Evolutionary conservation across 2,329 filamentous ascomycete species (phyloP).

Genomic region (Waltergamsia citrina): DNA sequence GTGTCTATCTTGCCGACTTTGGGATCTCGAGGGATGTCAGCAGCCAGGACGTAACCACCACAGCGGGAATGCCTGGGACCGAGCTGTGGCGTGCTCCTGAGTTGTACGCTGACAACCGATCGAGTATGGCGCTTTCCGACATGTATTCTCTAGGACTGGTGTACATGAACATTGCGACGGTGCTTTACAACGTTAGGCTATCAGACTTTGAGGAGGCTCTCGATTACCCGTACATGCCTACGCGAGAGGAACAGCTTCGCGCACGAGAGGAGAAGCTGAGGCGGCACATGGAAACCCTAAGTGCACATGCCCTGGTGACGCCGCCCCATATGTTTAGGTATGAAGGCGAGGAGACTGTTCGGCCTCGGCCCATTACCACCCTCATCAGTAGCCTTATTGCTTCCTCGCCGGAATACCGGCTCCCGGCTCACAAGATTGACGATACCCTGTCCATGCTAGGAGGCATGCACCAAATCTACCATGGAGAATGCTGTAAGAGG

Average conservation of each 20-base stretch:
- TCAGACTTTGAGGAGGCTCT: conserved; percentile 28
- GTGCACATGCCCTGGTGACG: no score
- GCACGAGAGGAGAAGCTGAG: no score
- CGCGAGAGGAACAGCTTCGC: conserved; percentile 24
- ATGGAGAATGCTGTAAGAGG: conserved; percentile 33
- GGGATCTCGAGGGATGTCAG: conserved; percentile 37
- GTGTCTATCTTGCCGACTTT: conserved; percentile 39
- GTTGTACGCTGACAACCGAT: conserved; percentile 22
- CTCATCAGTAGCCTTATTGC: no score
- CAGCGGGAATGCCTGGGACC: conserved; percentile 28
- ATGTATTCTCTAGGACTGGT: conserved; percentile 38
- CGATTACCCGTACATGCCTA: conserved; percentile 14
- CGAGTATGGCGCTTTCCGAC: conserved; percentile 36
- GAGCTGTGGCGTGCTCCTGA: conserved; percentile 36
- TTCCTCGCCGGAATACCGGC: no score
- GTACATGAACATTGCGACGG: conserved; percentile 31
- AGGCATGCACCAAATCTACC: conserved; percentile 37
- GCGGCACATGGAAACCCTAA: no score
- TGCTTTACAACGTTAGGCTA: conserved; percentile 29
- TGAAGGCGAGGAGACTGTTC: no score
- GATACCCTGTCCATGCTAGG: conserved; percentile 32
- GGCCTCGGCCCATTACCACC: no score
- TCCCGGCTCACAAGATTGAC: conserved; percentile 24
- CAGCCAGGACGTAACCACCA: conserved; percentile 33
- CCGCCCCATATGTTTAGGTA: no score